Conservation (phyloP, 2,329 filamentous ascomycete genomes). For the Stylonectria norvegica region DNA sequence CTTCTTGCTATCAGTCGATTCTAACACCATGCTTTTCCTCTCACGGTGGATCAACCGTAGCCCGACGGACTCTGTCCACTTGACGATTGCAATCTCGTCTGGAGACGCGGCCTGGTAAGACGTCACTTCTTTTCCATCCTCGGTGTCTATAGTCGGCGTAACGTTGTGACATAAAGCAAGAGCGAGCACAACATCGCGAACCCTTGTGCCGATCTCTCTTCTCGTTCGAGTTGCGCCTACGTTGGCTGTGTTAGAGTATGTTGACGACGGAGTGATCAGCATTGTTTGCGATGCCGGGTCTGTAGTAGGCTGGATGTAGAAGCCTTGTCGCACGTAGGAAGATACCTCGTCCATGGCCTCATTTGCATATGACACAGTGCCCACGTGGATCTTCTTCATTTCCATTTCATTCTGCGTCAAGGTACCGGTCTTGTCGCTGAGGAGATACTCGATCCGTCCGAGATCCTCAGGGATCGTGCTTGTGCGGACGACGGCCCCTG, state of each 20-base stretch:
- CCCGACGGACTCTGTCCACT: conserved; percentile 91
- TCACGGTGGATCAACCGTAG: conserved; percentile 82
- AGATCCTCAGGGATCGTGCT: conserved; percentile 97
- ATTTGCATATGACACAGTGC: conserved; percentile 95
- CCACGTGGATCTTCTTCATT: conserved; percentile 97
- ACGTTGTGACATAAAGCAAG: conserved; percentile 96
- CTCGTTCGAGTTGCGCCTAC: conserved; percentile 73
- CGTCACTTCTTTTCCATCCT: conserved; percentile 71
- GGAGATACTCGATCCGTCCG: conserved; percentile 89
- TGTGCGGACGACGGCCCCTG: conserved; percentile 87
- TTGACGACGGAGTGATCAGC: conserved; percentile 74
- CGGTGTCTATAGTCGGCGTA: conserved; percentile 76
- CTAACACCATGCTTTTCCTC: conserved; percentile 77
- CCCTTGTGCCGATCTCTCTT: conserved; percentile 88
- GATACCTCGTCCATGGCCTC: conserved; percentile 98
- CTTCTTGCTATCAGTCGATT: conserved; percentile 70
- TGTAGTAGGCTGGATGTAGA: conserved; percentile 53
- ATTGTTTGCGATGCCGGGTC: conserved; percentile 42
- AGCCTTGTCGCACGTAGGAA: conserved; percentile 81
- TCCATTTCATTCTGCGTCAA: conserved; percentile 98
- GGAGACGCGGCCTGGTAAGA: conserved; percentile 96
- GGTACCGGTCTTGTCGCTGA: conserved; percentile 98
- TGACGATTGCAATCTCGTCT: conserved; percentile 96
- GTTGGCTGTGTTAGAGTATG: conserved; percentile 58
- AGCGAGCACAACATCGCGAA: conserved; percentile 88